Evolutionary conservation across 2,329 filamentous ascomycete species (phyloP).

Genomic region (Xylariaceae sp.): DNA sequence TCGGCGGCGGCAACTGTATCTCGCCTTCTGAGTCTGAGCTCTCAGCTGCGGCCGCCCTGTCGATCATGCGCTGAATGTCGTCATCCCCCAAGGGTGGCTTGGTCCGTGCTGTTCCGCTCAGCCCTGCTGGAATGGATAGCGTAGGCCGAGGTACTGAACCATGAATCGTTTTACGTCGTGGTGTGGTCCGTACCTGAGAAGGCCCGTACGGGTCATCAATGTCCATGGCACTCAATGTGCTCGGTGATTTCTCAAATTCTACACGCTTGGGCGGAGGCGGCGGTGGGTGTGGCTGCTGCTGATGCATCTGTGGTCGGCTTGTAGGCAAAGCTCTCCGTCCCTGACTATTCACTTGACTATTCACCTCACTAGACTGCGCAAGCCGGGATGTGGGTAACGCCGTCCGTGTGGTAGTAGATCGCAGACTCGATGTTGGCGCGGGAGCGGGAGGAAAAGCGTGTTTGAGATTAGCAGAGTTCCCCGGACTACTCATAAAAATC

Average conservation of each 20-base stretch:
- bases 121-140: conserved; percentile 46
- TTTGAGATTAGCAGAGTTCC: conserved; percentile 61
- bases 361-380: conserved; percentile 22
- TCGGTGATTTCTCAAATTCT: conserved; percentile 45
- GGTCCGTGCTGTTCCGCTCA: conserved; percentile 38
- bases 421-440: conserved; percentile 34
- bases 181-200: conserved; percentile 37
- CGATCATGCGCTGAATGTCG: conserved; percentile 55
- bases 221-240: conserved; percentile 44
- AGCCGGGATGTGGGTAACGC: conserved; percentile 42
- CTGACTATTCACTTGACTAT: conserved; percentile 29
- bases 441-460: conserved; percentile 45
- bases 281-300: conserved; percentile 10
- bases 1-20: conserved; percentile 45
- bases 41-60: conserved; percentile 46
- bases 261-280: conserved; percentile 35
- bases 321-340: conserved; percentile 50
- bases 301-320: conserved; percentile 38
- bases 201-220: conserved; percentile 36
- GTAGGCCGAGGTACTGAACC: conserved; percentile 32
- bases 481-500: conserved; percentile 75
- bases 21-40: conserved; percentile 55
- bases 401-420: conserved; percentile 30
- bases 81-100: conserved; percentile 45
- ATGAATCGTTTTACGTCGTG: conserved; percentile 39